Percentiles rank a stretch among this genome's conserved stretches.
Evolutionary conservation across 2,329 filamentous ascomycete genomes (phyloP).

Genomic region (Phialophora chinensis): DNA sequence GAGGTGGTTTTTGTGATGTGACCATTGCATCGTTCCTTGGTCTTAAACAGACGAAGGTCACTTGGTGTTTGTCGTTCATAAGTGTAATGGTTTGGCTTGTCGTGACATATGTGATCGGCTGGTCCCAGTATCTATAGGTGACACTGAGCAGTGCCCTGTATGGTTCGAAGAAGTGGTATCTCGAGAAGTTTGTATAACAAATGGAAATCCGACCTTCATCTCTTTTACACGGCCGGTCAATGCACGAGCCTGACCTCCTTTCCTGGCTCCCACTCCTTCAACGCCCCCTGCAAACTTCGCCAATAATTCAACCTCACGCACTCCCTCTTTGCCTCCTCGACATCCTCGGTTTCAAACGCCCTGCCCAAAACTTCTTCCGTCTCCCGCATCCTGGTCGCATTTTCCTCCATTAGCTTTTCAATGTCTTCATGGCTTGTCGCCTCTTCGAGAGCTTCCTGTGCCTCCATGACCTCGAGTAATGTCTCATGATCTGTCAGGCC

Average conservation of each 20-base stretch:
- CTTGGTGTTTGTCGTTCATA: background rate
- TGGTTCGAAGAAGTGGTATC: background rate
- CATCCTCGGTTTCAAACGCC: constrained; percentile 70
- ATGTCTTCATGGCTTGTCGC: constrained; percentile 62
- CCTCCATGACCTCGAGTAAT: constrained; percentile 85
- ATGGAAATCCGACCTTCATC: background rate
- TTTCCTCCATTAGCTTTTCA: constrained; percentile 68
- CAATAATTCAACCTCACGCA: constrained; percentile 84
- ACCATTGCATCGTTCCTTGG: background rate
- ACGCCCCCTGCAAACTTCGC: constrained; percentile 81
- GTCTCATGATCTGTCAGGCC: constrained; percentile 69
- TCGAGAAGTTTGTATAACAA: background rate
- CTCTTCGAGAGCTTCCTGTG: constrained; percentile 75
- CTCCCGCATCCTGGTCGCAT: constrained; percentile 68
- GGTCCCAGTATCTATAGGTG: background rate
- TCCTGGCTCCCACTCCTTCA: constrained; percentile 84
- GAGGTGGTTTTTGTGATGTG: background rate
- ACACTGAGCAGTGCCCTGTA: background rate
- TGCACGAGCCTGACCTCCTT: constrained; percentile 64
- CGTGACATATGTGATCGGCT: background rate
- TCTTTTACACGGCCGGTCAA: constrained; percentile 44
- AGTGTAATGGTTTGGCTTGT: background rate
- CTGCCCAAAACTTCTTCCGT: constrained; percentile 68
- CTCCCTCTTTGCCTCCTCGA: constrained; percentile 71
- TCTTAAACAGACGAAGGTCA: background rate